phyloP scores from a whole-genome alignment of 805 yeast species.

The Wickerhamomyces alni region DNA sequence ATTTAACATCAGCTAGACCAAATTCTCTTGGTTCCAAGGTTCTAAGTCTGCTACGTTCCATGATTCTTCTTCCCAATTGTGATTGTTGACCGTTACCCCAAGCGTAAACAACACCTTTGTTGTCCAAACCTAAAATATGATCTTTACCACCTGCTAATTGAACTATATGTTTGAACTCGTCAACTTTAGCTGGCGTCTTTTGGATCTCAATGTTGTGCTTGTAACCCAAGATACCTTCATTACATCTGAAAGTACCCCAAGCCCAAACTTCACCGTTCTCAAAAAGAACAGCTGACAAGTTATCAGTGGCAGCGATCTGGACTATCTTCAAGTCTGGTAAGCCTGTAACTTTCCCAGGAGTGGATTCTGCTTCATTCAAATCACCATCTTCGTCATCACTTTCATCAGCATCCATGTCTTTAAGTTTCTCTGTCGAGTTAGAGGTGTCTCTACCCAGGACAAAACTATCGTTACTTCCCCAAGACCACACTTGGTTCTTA shows the following conservation, averaged over 20 bases:
- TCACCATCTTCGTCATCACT: slow-evolving; percentile 70
- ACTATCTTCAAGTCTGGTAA: slow-evolving; percentile 63
- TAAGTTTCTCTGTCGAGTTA: slow-evolving; percentile 54
- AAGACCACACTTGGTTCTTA: slow-evolving; percentile 82
- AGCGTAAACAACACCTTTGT: slow-evolving; percentile 81
- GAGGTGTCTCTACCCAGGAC: slow-evolving; percentile 87
- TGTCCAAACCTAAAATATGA: slow-evolving; percentile 78
- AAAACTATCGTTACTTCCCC: slow-evolving; percentile 96
- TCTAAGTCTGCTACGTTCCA: slow-evolving; percentile 70
- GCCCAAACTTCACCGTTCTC: slow-evolving; percentile 87
- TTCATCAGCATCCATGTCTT: slow-evolving; percentile 57
- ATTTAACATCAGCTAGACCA: slow-evolving; percentile 72
- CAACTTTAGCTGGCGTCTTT: slow-evolving; percentile 57
- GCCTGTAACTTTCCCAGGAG: slow-evolving; percentile 73
- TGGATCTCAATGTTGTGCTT: slow-evolving; percentile 60
- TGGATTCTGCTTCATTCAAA: slow-evolving; percentile 81
- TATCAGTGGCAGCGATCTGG: slow-evolving; percentile 88
- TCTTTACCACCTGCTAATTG: slow-evolving; percentile 92
- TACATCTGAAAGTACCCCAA: slow-evolving; percentile 96
- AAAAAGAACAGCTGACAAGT: slow-evolving; percentile 73
- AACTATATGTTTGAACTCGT: slow-evolving; percentile 58
- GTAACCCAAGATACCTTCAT: slow-evolving; percentile 88
- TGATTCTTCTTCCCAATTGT: slow-evolving; percentile 83
- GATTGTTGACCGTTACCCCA: slow-evolving; percentile 97
- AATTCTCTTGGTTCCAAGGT: slow-evolving; percentile 78